Evolutionary conservation across 805 yeast species (phyloP), one percentile per base, ranked within the genome.

Genomic region (Ogataea ganodermae): DNA sequence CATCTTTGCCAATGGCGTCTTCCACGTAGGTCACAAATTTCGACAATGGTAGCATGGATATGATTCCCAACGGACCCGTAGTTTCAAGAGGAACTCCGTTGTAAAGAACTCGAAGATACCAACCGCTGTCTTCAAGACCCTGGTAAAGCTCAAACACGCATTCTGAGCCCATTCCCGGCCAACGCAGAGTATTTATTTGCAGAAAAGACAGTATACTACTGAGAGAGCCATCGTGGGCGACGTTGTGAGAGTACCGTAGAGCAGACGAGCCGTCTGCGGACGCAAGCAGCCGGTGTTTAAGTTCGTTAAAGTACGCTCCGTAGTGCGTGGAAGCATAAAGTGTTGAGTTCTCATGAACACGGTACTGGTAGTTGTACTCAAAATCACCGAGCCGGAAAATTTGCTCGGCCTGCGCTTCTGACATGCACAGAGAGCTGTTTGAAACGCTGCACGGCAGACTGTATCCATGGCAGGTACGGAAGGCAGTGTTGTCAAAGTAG

Each of bases 101-200:
- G 52, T 71, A 73, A 20, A 73, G 55, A 16, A 68, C 68, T 50
- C 76, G 66, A 32, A 72, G 47, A 49, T 58, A 63, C 51, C 62
- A 49, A 9, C 57, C 56, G 23, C 49, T 49, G 33, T 56, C 56
- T 13, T 42, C 41, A 6, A 49, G 54, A 32, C 65, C 59, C 21
- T 53, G 42, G 62, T 72, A 73, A 6, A 73, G 47, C 53, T 73
- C 76, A 49, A 72, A 66, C 1, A 67, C 66, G 27, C 70, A 56
- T 42, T 73, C 73, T 21, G 76, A 52, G n/a, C 76, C 78, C 76
- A 73, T 72, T 6, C 76, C 78, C 12, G 78, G 78, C 78, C 78
- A 73, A 52, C 73, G 63, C 48, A 73, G 63, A 17, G 49, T 48
- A 14, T 57, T 55, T 20, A 69, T 56, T 24, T 69, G 68, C 17